Evolutionary conservation across 768 basidiomycete genomes (phyloP).

Genomic region (Termitomyces sp.): DNA sequence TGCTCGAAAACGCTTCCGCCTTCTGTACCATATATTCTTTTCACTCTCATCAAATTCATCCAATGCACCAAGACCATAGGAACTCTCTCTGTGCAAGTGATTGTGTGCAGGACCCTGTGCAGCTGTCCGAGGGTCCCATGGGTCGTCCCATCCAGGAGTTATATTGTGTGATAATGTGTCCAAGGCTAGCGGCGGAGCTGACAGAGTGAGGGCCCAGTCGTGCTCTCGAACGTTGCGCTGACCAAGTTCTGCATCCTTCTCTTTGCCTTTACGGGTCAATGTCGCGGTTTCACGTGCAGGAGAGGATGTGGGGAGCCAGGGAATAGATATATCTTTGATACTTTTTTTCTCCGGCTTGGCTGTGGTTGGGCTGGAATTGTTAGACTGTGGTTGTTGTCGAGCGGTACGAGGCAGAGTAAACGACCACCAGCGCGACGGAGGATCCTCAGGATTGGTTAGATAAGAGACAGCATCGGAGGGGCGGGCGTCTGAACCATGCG

Average conservation of each 20-base stretch:
- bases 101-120: slow-evolving; percentile 32
- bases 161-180: slow-evolving; percentile 50
- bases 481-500: slow-evolving; percentile 30
- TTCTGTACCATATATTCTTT: slow-evolving; percentile 25
- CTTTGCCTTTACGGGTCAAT: slow-evolving; percentile 29
- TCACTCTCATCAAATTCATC: slow-evolving; percentile 19
- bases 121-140: slow-evolving; percentile 49
- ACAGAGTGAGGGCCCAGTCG: slow-evolving; percentile 26
- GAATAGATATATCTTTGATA: slow-evolving; percentile 41
- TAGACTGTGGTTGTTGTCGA: slow-evolving; percentile 19
- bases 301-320: slow-evolving; percentile 43
- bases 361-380: slow-evolving; percentile 11
- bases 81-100: slow-evolving; percentile 17
- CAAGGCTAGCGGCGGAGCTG: slow-evolving; percentile 31
- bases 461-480: slow-evolving; percentile 51
- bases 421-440: slow-evolving; percentile 65
- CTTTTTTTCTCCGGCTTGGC: slow-evolving; percentile 27
- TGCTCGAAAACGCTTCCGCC: slow-evolving; percentile 46
- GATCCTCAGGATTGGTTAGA: slow-evolving; percentile 37
- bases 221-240: slow-evolving; percentile 12
- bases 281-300: slow-evolving; percentile 29
- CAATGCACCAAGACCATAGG: slow-evolving; percentile 22
- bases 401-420: slow-evolving; percentile 56
- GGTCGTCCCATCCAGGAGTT: slow-evolving; percentile 65
- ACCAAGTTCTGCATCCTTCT: slow-evolving; percentile 18